These are phyloP conservation scores for Hygrophila difformis DNA, from an alignment of 257 asterid species.

Conservation along the genomic window DNA sequence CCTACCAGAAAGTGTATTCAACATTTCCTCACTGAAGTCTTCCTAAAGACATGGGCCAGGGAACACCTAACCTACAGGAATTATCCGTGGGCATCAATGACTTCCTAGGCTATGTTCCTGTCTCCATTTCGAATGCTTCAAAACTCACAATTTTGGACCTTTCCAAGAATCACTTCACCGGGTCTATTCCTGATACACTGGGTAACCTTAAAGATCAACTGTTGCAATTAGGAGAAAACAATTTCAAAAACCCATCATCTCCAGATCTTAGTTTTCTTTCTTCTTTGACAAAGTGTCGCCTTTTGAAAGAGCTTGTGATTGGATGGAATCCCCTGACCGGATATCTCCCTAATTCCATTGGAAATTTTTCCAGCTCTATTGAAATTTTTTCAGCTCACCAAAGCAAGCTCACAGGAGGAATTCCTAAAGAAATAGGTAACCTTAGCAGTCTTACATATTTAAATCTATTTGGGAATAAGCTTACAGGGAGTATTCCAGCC, in stretches of 20 bases:
- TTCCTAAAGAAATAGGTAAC: constrained; percentile 14
- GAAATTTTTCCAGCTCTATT: constrained; percentile 22
- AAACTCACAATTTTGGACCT: constrained; percentile 11
- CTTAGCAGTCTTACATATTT: constrained; percentile 10
- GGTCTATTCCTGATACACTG: constrained; percentile 18
- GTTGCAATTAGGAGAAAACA: background rate
- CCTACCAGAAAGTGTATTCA: background rate
- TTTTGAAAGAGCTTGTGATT: background rate
- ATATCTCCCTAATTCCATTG: constrained; percentile 18
- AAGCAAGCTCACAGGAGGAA: constrained; percentile 11
- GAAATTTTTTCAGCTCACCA: background rate
- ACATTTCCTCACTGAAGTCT: constrained; percentile 20
- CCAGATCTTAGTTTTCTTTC: background rate
- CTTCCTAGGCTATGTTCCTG: constrained; percentile 19
- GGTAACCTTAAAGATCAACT: constrained; percentile 11
- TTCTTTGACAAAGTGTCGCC: constrained; percentile 20
- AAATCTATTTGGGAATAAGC: background rate
- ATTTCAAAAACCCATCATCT: constrained; percentile 1
- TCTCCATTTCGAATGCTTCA: constrained; percentile 19
- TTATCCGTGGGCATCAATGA: background rate
- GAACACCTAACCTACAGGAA: background rate
- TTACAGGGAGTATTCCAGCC: constrained; percentile 13
- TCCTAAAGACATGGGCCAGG: background rate
- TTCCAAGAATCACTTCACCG: constrained; percentile 8
- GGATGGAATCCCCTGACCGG: constrained; percentile 11